Evolutionary conservation across 108 stramenopile genomes (phyloP), one percentile per base, ranked within the genome.

Genomic region (Aurantiochytrium sp.): DNA sequence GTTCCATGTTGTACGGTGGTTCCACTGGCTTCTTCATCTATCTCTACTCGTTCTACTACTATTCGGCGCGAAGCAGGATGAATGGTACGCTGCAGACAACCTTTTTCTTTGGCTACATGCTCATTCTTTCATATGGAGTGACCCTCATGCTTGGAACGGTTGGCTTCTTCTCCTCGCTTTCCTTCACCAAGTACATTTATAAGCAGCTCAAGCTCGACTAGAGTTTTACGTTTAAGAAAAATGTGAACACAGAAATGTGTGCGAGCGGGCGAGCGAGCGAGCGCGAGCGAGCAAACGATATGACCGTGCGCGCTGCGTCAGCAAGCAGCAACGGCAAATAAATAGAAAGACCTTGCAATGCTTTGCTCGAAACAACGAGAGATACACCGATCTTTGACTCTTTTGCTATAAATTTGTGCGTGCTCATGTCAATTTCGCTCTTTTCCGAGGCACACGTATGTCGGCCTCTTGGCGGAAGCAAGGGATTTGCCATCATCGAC

Each of bases 61-160:
- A 96, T 91, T 97, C 95, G 90, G 94, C 97, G 72, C 94, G 97
- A 92, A 97, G 96, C 76, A 95, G 94, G 88, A 99, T 99, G 99
- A 93, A 89, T 76, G 99, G 99, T 23, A 73, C 97, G 25, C 92
- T 99, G 55, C 98, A 99, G 91, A 88, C 93, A 18, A 96, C 96
- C 19, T 98, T 97, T 90, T 99, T 96, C 94, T 99, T 98, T 92
- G 99, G 99, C 23, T 98, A 99, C 95, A 98, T 98, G 98, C 95
- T 97, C 8, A 90, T 98, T 72, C 89, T 97, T 45, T 96, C 96
- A 23, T 96, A 96, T 88, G 99, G 95, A 5, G 97, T 97, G 90
- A 97, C 97, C 91, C 91, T 99, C 60, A 99, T 99, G 97, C 95
- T 98, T 55, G 99, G 98, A 58, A 94, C 93, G 72, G 95, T 97